Evolutionary conservation across 306 rosid genomes (phyloP).

Genomic region (Castanospermum australe): DNA sequence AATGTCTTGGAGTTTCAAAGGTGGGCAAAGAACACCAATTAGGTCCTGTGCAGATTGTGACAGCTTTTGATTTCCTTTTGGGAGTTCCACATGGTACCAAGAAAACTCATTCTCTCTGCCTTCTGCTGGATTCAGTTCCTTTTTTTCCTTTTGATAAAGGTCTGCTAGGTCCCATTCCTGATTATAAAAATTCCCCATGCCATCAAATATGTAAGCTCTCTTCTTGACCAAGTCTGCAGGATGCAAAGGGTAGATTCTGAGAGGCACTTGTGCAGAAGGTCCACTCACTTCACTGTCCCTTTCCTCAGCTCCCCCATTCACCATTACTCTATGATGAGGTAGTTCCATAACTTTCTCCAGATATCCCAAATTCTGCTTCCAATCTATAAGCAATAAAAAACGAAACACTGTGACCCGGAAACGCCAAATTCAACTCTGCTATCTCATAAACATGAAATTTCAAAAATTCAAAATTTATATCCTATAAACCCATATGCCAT

Average conservation of each 20-base stretch:
- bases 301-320: constrained; percentile 50
- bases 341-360: constrained; percentile 54
- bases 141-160: constrained; percentile 25
- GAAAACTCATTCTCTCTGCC: constrained; percentile 75
- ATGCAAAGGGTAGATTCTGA: constrained; percentile 30
- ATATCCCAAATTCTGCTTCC: constrained; percentile 22
- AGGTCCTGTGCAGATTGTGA: constrained; percentile 84
- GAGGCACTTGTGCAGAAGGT: constrained; percentile 38
- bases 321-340: constrained; percentile 33
- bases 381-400: constrained; percentile 13
- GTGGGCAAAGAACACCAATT: constrained; percentile 87
- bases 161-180: constrained; percentile 95
- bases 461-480: constrained; percentile 5
- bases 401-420: constrained; percentile 14
- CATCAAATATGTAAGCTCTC: constrained; percentile 90
- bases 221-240: constrained; percentile 64
- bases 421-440: constrained; percentile 15
- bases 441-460: constrained; percentile 11
- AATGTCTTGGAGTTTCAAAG: constrained; percentile 93
- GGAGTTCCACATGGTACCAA: constrained; percentile 98
- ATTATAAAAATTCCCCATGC: constrained; percentile 61
- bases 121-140: constrained; percentile 51
- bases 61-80: constrained; percentile 73
- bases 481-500: constrained; percentile 8
- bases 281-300: constrained; percentile 53